Conservation (phyloP, 352 stramenopile genomes). For the Globisporangium solare region DNA sequence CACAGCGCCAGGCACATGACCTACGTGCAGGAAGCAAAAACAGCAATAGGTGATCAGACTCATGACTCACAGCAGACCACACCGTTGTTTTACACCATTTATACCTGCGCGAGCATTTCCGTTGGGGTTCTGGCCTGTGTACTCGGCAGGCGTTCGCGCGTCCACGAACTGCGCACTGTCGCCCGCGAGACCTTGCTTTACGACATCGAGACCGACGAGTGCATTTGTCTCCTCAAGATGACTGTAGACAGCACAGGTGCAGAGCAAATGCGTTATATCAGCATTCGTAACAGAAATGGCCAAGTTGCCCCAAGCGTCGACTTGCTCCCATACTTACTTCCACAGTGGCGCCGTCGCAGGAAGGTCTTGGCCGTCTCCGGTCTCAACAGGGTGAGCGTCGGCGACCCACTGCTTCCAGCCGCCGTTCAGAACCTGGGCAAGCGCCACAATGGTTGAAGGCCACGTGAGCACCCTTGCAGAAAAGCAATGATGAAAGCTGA, state of each 20-base stretch:
- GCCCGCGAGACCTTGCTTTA: constrained; percentile 24
- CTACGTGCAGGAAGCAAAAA: constrained; percentile 5
- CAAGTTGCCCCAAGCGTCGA: too few species aligned
- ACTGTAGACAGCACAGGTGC: not conserved
- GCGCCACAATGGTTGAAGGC: not conserved
- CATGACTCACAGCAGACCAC: not conserved
- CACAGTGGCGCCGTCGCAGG: constrained; percentile 2
- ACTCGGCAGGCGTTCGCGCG: constrained; percentile 31
- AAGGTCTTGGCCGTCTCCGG: constrained; percentile 8
- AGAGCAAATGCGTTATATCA: not conserved
- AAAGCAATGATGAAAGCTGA: too few species aligned
- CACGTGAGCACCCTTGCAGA: not conserved
- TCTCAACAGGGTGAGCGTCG: constrained; percentile 40
- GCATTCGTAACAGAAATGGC: too few species aligned
- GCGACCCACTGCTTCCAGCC: constrained; percentile 65
- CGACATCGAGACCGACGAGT: constrained; percentile 24
- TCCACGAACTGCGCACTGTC: constrained; percentile 31
- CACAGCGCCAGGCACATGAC: constrained; percentile 62
- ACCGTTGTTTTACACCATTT: not conserved
- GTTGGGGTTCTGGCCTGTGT: constrained; percentile 27
- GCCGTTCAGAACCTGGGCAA: constrained; percentile 52
- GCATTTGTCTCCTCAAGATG: constrained; percentile 4
- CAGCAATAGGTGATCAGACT: not conserved
- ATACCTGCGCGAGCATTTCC: constrained; percentile 31
- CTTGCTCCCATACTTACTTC: constrained; percentile 2